Evolutionary conservation across 1,139 yeast species (phyloP), one percentile per base, ranked within the genome.

Genomic region (Tardiomyces depauwii): DNA sequence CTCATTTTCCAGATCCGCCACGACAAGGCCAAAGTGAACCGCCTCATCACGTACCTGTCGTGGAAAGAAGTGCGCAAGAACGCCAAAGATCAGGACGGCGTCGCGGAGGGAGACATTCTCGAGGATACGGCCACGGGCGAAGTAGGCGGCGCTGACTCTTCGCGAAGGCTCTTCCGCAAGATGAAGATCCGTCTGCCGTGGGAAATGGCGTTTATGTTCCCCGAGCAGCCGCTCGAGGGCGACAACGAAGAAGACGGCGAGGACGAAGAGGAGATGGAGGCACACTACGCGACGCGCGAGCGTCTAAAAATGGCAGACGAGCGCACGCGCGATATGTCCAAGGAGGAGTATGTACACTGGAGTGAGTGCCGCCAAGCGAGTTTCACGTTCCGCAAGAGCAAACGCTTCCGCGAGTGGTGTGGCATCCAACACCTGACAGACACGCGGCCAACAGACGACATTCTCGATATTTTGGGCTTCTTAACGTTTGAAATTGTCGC

Each of bases 1-100:
- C 82, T 91, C 38, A 91, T 91, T 40, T 91, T 89, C 55, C 68
- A 91, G 44, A 91, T 93, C 51, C 74, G 98, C 42, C 96, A 88
- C 60, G 98, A 91, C 58, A 83, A 78, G 57, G 97, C 97, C 36
- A 91, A 93, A 59, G 98, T 91, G 11, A 87, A 87, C 57, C 72
- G 98, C 48, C 70, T 91, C 45, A 72, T 95, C 55, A 89, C 96
- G 0, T 91, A 93, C 57, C 67, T 91, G 36, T 84, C 95, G 1
- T 91, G 99, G 99, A 91, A 91, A 57, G 99, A 93, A 62, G 91
- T 93, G 43, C 79, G 99, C 47, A 93, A 93, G 62, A 91, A 91
- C 64, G 97, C 98, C 13, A 86, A 86, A 58, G 98, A 91, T 54
- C 95, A 89, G 63, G 98, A 89, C 55, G 79, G 78, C 47, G 89